Evolutionary conservation across 257 asterid species (phyloP), one percentile per base, ranked within the genome.

Genomic region (Handroanthus guayacan): DNA sequence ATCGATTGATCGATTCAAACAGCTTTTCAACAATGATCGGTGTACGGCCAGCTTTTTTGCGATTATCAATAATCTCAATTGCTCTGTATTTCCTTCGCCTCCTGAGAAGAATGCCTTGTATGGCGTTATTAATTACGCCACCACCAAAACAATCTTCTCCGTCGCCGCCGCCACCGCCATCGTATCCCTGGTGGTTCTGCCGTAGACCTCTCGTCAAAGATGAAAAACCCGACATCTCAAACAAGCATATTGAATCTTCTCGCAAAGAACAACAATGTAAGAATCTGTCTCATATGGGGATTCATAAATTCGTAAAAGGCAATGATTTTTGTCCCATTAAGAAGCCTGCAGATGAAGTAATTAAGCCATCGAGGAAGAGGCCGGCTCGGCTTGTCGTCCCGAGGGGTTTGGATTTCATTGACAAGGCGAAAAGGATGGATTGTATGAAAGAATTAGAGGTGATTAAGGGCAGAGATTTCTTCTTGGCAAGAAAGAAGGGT

Each of bases 401-500:
- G 37, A 82, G 79, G 55, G 69, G 69, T 3, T 34, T 55, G 9
- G 86, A 80, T 63, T 69, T 78, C 4, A 57, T 69, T 14, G 79
- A 51, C 10, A 51, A 43, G n/a, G 81, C 65, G 55, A 84, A 76
- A 48, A 81, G 62, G 39, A 10, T 67, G 72, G 85, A 82, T 37
- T 48, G 3, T 31, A 57, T 57, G 70, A 74, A 76, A 45, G 87
- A 84, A n/a, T 65, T 72, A 31, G 84, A 75, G 54, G 68, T 17
- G 5, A 50, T 62, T 55, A 79, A 87, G 55, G 87, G 86, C 2
- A 74, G 71, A 73, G 78, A 83, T 11, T 87, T 64, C 47, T 78
- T 78, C 36, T 39, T 87, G 71, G 91, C 82, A 0, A 69, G 84
- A 62, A 87, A 79, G 82, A 87, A 84, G 80, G 91, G 91, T 17